phyloP scores from a whole-genome alignment of 305 asterid genomes.

The Fraxinus platypoda region DNA sequence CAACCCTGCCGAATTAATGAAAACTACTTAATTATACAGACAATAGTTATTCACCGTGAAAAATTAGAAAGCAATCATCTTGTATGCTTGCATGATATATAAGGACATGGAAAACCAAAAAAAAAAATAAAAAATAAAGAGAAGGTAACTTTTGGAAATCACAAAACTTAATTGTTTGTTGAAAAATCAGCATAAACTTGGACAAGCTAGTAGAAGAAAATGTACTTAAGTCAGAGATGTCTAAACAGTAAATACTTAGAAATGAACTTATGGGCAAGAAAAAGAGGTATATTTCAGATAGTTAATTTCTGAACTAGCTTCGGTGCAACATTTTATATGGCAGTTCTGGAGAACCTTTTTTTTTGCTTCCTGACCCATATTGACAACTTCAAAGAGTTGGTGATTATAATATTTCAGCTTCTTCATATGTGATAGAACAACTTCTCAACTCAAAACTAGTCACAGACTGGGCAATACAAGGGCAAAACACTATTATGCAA shows the following conservation, averaged over 20 bases:
- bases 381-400: conserved; percentile 1
- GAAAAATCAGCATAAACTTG: background rate
- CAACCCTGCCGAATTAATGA: conserved; percentile 68
- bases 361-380: background rate
- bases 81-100: conserved; percentile 18
- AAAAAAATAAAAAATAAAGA: conserved; percentile 4
- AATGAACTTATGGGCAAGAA: background rate
- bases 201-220: background rate
- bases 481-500: conserved; percentile 4
- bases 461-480: conserved; percentile 1
- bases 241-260: background rate
- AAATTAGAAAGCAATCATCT: conserved; percentile 12
- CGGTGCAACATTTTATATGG: background rate
- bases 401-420: background rate
- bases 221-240: background rate
- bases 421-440: background rate
- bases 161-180: background rate
- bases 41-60: conserved; percentile 11
- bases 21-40: conserved; percentile 23
- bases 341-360: background rate
- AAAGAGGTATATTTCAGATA: background rate
- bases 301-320: background rate
- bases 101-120: background rate
- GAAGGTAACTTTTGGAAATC: background rate
- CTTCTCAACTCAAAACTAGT: background rate